Base-by-base conservation (phyloP, 805 yeast species). In the Torulaspora gathmanii region DNA sequence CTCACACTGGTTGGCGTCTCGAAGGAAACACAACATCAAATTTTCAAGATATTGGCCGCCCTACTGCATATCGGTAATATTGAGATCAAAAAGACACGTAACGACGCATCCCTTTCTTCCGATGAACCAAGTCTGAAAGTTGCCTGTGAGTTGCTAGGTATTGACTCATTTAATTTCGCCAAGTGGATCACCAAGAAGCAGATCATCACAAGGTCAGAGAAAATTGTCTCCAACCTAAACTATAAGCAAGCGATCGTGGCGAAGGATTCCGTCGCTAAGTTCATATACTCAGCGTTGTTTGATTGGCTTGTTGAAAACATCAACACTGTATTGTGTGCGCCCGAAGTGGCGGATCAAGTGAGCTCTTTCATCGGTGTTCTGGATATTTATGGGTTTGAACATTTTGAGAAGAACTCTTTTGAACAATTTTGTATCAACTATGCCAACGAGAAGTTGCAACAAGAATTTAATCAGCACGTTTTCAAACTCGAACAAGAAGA, bases 391-490 rank as follows among this genome's bases (percentile, higher is more conserved):
- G 99, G 99, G 16, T 91, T 91, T 66, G 99, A 91, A 69, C 97
- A 91, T 68, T 91, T 91, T 65, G 90, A 87, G 56, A 82, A 79
- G 60, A 91, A 91, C 69, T 89, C 97, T 7, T 91, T 91, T 59
- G 99, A 91, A 69, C 99, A 91, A 68, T 91, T 91, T 68, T 91
- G 99, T 70, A 91, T 91, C 69, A 91, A 91, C 64, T 91, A 91
- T 65, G 97, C 98, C 34, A 91, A 91, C 68, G 99, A 91, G 71
- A 91, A 91, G 69, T 75, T 91, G 56, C 99, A 91, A 68, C 99
- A 91, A 67, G 97, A 91, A 65, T 91, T 91, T 69, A 93, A 90
- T 60, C 97, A 89, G 69, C 98, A 93, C 61, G 97, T 93, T 43
- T 91, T 91, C 78, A 93, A 93, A 64, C 76, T 93, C 51, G 99